Evolutionary conservation across 441 rosid genomes (phyloP).

Genomic region (Dalechampia spathulata): DNA sequence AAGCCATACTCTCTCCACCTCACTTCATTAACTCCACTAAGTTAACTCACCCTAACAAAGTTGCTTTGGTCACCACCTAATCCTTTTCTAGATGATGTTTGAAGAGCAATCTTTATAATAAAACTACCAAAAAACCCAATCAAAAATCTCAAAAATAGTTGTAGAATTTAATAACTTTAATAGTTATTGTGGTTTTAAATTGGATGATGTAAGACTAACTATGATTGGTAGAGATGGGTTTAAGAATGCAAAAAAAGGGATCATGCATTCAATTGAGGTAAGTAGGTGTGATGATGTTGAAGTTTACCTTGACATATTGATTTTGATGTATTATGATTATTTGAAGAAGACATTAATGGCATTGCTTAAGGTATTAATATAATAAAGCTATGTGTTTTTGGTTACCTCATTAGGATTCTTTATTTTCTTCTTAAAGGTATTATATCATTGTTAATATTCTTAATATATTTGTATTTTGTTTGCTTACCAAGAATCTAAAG

Average conservation of each 20-base stretch:
- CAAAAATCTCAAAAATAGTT: constrained; percentile 49
- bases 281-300: constrained; percentile 90
- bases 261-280: constrained; percentile 81
- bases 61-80: constrained; percentile 35
- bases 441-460: too few relatives aligned
- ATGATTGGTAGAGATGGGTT: constrained; percentile 67
- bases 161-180: constrained; percentile 39
- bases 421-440: too few relatives aligned
- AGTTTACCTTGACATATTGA: constrained; percentile 77
- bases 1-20: constrained; percentile 23
- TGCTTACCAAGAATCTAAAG: background rate
- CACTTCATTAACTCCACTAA: constrained; percentile 5
- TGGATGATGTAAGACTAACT: constrained; percentile 68
- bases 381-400: background rate
- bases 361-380: constrained; percentile 67
- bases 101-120: constrained; percentile 48
- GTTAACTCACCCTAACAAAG: constrained; percentile 21
- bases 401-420: too few relatives aligned
- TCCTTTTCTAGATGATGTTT: constrained; percentile 90
- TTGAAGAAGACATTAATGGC: constrained; percentile 63
- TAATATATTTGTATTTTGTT: background rate
- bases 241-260: constrained; percentile 46
- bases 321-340: constrained; percentile 82
- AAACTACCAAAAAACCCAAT: constrained; percentile 38
- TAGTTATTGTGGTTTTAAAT: constrained; percentile 25